These are phyloP conservation scores for Corniculantispora saksenae DNA, from an alignment of 2,329 filamentous ascomycete species.

Conservation along the genomic window DNA sequence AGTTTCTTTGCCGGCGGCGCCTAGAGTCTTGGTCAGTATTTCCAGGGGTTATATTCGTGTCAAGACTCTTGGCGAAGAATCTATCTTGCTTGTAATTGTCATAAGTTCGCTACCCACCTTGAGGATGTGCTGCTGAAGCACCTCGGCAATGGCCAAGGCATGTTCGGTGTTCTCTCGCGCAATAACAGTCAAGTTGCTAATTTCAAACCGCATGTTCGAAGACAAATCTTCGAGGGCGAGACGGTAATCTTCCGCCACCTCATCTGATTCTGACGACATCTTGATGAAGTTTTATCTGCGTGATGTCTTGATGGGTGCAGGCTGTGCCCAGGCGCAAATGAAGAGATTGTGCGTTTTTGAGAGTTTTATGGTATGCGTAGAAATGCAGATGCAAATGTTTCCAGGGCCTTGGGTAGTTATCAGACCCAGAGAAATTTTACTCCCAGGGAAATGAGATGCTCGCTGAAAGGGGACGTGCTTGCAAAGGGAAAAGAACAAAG, in stretches of 20 bases:
- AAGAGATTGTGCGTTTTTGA: not conserved
- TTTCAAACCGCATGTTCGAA: conserved; percentile 89
- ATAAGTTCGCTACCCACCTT: conserved; percentile 67
- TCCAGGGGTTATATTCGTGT: not conserved
- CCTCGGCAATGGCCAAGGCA: conserved; percentile 87
- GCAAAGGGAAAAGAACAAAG: conserved; percentile 5
- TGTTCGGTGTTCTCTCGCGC: conserved; percentile 97
- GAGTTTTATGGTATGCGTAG: not conserved
- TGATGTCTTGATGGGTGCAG: not conserved
- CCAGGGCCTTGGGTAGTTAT: not conserved
- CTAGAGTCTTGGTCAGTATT: conserved; percentile 55
- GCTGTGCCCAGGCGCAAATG: not conserved
- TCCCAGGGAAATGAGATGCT: not conserved
- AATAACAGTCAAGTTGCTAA: conserved; percentile 95
- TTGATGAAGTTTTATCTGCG: conserved; percentile 20
- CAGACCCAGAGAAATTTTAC: not conserved
- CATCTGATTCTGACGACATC: conserved; percentile 65
- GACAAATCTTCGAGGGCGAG: conserved; percentile 90
- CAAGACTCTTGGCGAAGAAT: conserved; percentile 6
- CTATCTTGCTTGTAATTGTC: not conserved
- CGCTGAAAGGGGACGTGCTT: not conserved
- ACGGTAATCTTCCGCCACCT: conserved; percentile 93
- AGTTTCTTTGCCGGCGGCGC: conserved; percentile 86
- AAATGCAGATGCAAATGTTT: not conserved
- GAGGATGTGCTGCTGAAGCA: conserved; percentile 89